Conservation (phyloP, 179 eudicot species). For the Actinidia chinensis region DNA sequence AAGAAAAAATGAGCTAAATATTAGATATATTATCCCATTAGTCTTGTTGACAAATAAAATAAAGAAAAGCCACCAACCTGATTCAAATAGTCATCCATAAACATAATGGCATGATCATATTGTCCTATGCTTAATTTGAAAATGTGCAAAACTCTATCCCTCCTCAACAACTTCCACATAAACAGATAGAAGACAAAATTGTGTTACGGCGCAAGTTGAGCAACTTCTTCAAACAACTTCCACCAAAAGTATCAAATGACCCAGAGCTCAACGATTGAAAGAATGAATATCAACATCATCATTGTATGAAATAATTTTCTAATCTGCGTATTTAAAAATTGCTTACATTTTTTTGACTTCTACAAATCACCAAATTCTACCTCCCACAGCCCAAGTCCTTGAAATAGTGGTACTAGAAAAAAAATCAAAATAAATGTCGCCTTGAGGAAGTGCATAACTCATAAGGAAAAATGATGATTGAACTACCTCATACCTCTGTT, state of each 20-base stretch:
- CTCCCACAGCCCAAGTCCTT: too few relatives aligned
- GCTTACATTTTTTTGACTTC: too few relatives aligned
- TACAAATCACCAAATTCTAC: too few relatives aligned
- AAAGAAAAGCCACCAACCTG: conserved; percentile 51
- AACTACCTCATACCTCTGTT: conserved; percentile 63
- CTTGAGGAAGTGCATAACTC: background rate
- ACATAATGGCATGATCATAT: conserved; percentile 97
- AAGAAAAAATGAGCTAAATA: background rate
- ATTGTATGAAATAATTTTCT: too few relatives aligned
- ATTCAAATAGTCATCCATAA: conserved; percentile 73
- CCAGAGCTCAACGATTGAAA: too few relatives aligned
- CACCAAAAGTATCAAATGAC: too few relatives aligned
- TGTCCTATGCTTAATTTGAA: conserved; percentile 95
- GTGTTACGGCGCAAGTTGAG: too few relatives aligned
- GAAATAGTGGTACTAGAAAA: too few relatives aligned
- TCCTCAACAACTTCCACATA: too few relatives aligned
- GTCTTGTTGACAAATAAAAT: background rate
- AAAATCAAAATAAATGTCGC: background rate
- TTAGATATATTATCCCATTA: background rate
- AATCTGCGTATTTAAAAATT: too few relatives aligned
- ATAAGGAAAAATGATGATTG: background rate
- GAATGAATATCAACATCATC: too few relatives aligned
- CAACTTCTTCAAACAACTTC: conserved; percentile 30
- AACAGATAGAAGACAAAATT: too few relatives aligned
- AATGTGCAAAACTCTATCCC: conserved; percentile 66